Percentiles rank a stretch among this genome's conserved stretches.
phyloP scores from a whole-genome alignment of 1,284 basidiomycete genomes.

The Tilletia indica region DNA sequence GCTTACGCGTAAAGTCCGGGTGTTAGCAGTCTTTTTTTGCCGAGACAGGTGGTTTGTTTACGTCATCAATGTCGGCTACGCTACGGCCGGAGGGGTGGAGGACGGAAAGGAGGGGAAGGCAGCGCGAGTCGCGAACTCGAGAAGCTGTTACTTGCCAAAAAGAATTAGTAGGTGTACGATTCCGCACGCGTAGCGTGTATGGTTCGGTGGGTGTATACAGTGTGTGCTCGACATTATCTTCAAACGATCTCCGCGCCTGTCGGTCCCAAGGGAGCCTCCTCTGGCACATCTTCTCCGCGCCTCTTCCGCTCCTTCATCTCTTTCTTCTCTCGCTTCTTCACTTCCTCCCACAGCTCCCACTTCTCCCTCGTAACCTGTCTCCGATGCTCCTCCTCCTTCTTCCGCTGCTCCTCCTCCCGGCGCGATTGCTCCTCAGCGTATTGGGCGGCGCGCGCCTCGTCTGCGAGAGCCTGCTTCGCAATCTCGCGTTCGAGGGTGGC shows the following conservation, averaged over 20 bases:
- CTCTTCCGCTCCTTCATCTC: slow-evolving; percentile 18
- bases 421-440: background rate
- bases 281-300: slow-evolving; percentile 10
- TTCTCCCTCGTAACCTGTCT: background rate
- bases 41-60: too few relatives aligned
- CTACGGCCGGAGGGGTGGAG: too few relatives aligned
- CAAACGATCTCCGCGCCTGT: too few relatives aligned
- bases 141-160: too few relatives aligned
- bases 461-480: background rate
- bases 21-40: too few relatives aligned
- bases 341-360: slow-evolving; percentile 17
- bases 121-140: too few relatives aligned
- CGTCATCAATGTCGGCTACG: too few relatives aligned
- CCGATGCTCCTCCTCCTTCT: slow-evolving; percentile 14
- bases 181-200: too few relatives aligned
- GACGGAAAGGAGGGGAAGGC: too few relatives aligned
- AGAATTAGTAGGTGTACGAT: too few relatives aligned
- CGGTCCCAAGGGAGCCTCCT: background rate
- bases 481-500: background rate
- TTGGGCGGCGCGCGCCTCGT: background rate
- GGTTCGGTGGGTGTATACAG: too few relatives aligned
- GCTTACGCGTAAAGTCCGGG: too few relatives aligned
- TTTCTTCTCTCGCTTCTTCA: slow-evolving; percentile 16
- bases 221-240: background rate
- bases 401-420: background rate